Base-by-base conservation (phyloP, 2,329 filamentous ascomycete species). In the Gnomoniopsis sp. region DNA sequence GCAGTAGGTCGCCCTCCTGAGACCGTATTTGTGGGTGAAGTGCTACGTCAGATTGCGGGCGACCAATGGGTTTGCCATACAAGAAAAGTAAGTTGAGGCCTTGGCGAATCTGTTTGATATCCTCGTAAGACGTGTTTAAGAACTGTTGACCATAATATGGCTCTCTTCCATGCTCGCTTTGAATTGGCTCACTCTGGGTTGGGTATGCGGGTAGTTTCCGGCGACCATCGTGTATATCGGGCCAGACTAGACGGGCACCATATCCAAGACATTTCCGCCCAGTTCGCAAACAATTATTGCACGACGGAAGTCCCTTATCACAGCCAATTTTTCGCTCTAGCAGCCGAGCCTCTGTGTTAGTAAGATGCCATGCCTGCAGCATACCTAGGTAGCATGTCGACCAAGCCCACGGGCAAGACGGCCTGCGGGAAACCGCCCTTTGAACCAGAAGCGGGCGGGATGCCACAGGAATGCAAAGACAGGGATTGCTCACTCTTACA, bases 251-350 rank as follows among this genome's bases (percentile, higher is more conserved):
- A 44, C 77, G 76, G 43, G 79, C 66, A 4, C 72, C 75, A 62
- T 79, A 80, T 46, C 77, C 77, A 55, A 73, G 59, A 63, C 77
- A 80, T 59, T 68, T 57, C 60, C 77, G 71, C 19, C 72, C 71
- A 2, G 76, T 74, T 22, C 73, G 70, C 15, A 68, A 67, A 62
- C 78, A 80, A 64, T 78, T 79, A 49, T 72, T 68, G 67, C 78
- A 80, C 22, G 65, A 63, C 3, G 78, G 77, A 23, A 74, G 67
- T 15, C 68, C 67, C 54, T 73, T 72, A 65, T 80, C 78, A 61
- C 78, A 79, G 48, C 77, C 76, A 59, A 79, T 75, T 65, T 79
- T 79, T 57, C 77, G 75, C 61, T 72, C 77, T 79, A 65, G 44
- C 44, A 60, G 55, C 17, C 56, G 58, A 34, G 21, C 23, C 15